phyloP scores from a whole-genome alignment of 2,329 filamentous ascomycete genomes.

The Colletotrichum trifolii region DNA sequence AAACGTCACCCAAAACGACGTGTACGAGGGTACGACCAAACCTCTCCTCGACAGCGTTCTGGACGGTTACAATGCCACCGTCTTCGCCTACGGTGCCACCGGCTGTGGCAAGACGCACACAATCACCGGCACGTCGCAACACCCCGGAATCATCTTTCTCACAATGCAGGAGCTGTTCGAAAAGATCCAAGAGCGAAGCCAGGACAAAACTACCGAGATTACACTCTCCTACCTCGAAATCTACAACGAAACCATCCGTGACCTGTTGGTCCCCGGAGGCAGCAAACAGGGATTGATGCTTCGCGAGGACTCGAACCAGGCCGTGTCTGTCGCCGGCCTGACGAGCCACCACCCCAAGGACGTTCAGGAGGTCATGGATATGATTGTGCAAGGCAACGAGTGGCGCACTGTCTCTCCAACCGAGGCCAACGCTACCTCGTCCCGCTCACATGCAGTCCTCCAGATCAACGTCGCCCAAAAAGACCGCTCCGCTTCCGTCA shows the following conservation, averaged over 20 bases:
- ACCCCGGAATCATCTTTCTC: constrained; percentile 97
- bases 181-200: constrained; percentile 86
- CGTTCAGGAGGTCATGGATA: constrained; percentile 98
- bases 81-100: constrained; percentile 97
- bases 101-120: constrained; percentile 99
- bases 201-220: constrained; percentile 89
- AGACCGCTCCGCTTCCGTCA: constrained; percentile 90
- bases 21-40: constrained; percentile 94
- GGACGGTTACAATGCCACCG: constrained; percentile 98
- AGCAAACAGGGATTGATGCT: constrained; percentile 89
- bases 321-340: constrained; percentile 89
- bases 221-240: constrained; percentile 97
- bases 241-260: constrained; percentile 98
- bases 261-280: constrained; percentile 86
- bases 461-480: constrained; percentile 97
- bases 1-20: constrained; percentile 88
- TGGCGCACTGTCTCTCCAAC: constrained; percentile 96
- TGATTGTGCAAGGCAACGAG: constrained; percentile 95
- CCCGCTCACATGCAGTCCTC: constrained; percentile 94
- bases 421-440: constrained; percentile 96
- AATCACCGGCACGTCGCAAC: constrained; percentile 89
- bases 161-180: constrained; percentile 99
- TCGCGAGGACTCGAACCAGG: constrained; percentile 92
- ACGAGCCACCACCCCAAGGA: constrained; percentile 92
- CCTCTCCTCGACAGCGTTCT: constrained; percentile 92